A percentile compares a stretch with the other conserved stretches of the same genome.
These are phyloP conservation scores for Rauvolfia tetraphylla DNA, from an alignment of 257 asterid genomes.

Conservation along the genomic window DNA sequence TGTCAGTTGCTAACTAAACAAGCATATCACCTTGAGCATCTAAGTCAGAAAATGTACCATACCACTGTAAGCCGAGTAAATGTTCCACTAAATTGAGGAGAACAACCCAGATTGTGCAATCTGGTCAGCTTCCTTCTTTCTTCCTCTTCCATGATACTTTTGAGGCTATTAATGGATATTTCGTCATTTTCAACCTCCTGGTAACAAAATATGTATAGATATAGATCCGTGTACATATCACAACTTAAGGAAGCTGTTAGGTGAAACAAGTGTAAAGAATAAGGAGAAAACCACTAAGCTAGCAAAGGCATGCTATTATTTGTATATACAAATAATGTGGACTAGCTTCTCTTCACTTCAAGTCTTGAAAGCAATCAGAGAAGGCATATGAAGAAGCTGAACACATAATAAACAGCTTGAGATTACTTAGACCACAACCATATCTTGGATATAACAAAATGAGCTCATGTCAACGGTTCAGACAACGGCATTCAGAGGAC, in stretches of 20 bases:
- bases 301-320: neutral
- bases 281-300: neutral
- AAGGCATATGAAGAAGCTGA: neutral
- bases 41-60: slow-evolving; percentile 23
- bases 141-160: slow-evolving; percentile 65
- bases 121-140: slow-evolving; percentile 59
- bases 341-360: neutral
- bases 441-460: neutral
- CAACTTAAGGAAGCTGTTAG: neutral
- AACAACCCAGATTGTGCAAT: slow-evolving; percentile 50
- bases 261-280: neutral
- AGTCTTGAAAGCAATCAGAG: neutral
- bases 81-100: slow-evolving; percentile 78
- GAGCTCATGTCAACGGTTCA: neutral
- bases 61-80: slow-evolving; percentile 83
- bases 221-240: neutral
- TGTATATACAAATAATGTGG: neutral
- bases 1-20: slow-evolving; percentile 12
- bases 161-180: slow-evolving; percentile 53
- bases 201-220: slow-evolving; percentile 9
- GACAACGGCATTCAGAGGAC: neutral
- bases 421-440: neutral
- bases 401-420: neutral
- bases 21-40: slow-evolving; percentile 10
- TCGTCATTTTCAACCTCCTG: slow-evolving; percentile 66